Conservation (phyloP, 495 filamentous ascomycete species). For the Cladorrhinum samala region DNA sequence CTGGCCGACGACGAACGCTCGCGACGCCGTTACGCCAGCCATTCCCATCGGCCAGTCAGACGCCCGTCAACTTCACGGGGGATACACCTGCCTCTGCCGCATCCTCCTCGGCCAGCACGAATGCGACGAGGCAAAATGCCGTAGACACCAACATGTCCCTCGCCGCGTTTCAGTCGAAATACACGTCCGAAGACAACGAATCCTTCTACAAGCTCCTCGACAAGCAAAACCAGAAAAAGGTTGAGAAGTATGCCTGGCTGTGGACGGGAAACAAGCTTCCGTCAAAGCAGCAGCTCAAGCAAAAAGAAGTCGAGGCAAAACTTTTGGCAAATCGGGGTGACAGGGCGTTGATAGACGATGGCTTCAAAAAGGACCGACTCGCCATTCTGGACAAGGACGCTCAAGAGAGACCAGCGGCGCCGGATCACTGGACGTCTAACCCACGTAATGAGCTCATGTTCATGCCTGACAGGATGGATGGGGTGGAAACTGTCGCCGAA, state of each 20-base stretch:
- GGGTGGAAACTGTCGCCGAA: conserved; percentile 61
- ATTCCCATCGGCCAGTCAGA: conserved; percentile 25
- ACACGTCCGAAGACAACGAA: conserved; percentile 96
- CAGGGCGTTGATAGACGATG: conserved; percentile 38
- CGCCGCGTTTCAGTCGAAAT: conserved; percentile 79
- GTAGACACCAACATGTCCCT: conserved; percentile 78
- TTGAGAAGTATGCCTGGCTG: conserved; percentile 80
- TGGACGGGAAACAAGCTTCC: conserved; percentile 86
- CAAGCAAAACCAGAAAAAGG: conserved; percentile 77
- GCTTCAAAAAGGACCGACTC: conserved; percentile 46
- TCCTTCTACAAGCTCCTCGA: conserved; percentile 89
- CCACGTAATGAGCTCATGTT: conserved; percentile 91
- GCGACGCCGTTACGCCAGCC: conserved; percentile 20
- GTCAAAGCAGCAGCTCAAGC: conserved; percentile 75
- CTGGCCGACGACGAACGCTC: conserved; percentile 46
- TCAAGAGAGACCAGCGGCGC: conserved; percentile 63
- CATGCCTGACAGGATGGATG: conserved; percentile 64
- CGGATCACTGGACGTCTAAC: conserved; percentile 66
- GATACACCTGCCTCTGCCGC: conserved; percentile 60
- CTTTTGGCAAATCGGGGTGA: conserved; percentile 43
- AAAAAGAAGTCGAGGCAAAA: conserved; percentile 61
- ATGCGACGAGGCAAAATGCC: conserved; percentile 36
- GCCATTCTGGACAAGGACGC: conserved; percentile 54
- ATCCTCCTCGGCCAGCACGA: conserved; percentile 12
- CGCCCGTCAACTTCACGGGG: conserved; percentile 49